phyloP scores from a whole-genome alignment of 305 asterid genomes.

The Striga hermonthica region DNA sequence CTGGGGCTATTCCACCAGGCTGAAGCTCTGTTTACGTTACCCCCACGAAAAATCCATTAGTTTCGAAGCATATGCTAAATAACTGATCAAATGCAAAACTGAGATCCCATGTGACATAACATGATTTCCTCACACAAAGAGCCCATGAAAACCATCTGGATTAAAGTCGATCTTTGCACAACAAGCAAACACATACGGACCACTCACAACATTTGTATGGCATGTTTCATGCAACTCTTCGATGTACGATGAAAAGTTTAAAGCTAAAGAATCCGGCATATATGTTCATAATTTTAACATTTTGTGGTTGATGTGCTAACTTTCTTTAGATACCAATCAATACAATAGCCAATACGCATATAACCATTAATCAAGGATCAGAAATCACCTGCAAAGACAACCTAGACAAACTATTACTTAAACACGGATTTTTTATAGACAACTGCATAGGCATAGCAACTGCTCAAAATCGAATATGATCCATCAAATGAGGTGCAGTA shows the following conservation, averaged over 20 bases:
- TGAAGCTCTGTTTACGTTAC: slow-evolving; percentile 55
- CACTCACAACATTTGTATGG: not conserved
- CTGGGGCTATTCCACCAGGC: slow-evolving; percentile 69
- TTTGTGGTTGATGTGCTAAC: not conserved
- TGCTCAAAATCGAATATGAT: slow-evolving; percentile 11
- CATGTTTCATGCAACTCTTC: slow-evolving; percentile 2
- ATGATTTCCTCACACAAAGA: not conserved
- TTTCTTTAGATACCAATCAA: not conserved
- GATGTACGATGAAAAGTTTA: not conserved
- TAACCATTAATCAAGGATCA: not conserved
- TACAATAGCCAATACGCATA: not conserved
- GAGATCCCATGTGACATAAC: not conserved
- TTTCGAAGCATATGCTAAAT: not conserved
- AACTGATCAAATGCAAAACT: not conserved
- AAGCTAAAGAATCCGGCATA: not conserved
- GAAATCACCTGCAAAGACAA: not conserved
- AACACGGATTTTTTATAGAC: not conserved
- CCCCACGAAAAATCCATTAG: slow-evolving; percentile 4
- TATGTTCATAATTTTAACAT: not conserved
- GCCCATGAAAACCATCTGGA: not conserved
- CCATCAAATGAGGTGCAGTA: slow-evolving; percentile 25
- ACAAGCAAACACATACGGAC: not conserved
- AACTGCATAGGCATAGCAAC: not conserved
- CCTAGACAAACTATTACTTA: not conserved
- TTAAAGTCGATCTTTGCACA: not conserved